Evolutionary conservation across 1,139 yeast genomes (phyloP).

Genomic region (Casaregolazyma lundiana): DNA sequence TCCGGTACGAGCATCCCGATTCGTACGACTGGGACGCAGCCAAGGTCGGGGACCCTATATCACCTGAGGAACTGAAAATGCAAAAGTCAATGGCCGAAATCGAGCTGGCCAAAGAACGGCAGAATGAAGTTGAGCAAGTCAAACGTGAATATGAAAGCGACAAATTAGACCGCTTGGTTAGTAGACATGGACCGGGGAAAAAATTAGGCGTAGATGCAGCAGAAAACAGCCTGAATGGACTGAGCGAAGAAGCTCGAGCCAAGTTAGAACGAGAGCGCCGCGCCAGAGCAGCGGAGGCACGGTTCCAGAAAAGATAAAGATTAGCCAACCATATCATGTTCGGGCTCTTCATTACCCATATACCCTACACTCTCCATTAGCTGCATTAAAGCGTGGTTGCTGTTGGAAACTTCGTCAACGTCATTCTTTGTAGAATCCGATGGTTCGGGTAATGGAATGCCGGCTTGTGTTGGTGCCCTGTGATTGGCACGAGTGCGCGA

Average conservation of each 20-base stretch:
- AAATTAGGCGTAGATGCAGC: slow-evolving; percentile 24
- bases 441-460: neutral
- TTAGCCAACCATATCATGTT: neutral
- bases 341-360: neutral
- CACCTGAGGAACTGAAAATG: slow-evolving; percentile 57
- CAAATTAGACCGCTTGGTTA: slow-evolving; percentile 28
- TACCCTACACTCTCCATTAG: neutral
- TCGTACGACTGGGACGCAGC: slow-evolving; percentile 67
- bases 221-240: slow-evolving; percentile 23
- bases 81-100: slow-evolving; percentile 33
- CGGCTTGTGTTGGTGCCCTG: neutral
- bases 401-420: slow-evolving; percentile 5
- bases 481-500: slow-evolving; percentile 34
- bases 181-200: slow-evolving; percentile 34
- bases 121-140: slow-evolving; percentile 36
- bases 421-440: neutral
- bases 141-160: slow-evolving; percentile 23
- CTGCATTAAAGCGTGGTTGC: slow-evolving; percentile 7
- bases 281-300: slow-evolving; percentile 94
- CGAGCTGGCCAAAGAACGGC: slow-evolving; percentile 26
- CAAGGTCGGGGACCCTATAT: slow-evolving; percentile 60
- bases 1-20: slow-evolving; percentile 60
- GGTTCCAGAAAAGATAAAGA: slow-evolving; percentile 41
- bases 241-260: slow-evolving; percentile 66
- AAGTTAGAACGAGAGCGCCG: slow-evolving; percentile 87